A percentile compares a stretch with the other conserved stretches of the same genome.
Conservation (phyloP, 129 eudicot genomes). For the Flaveria bidentis region DNA sequence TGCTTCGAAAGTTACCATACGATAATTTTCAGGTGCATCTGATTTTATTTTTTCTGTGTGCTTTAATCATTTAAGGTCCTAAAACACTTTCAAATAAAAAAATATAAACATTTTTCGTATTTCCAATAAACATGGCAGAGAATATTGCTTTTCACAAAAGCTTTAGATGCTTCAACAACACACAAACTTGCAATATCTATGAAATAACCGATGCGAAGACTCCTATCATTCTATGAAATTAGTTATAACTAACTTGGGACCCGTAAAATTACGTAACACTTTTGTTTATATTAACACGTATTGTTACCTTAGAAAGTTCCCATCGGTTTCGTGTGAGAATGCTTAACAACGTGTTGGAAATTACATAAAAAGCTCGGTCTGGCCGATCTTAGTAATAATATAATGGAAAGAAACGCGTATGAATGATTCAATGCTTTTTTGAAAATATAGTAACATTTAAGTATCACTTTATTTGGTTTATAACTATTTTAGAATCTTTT, state of each 20-base stretch:
- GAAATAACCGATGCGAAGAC: too few relatives aligned
- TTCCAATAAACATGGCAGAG: too few relatives aligned
- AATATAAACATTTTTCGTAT: too few relatives aligned
- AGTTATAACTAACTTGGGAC: background rate
- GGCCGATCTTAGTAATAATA: background rate
- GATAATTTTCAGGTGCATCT: too few relatives aligned
- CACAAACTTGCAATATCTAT: too few relatives aligned
- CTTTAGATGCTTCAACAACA: background rate
- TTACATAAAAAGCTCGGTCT: background rate
- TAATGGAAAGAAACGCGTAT: background rate
- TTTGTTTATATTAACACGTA: background rate
- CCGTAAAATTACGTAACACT: background rate
- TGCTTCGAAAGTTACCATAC: too few relatives aligned
- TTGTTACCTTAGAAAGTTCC: background rate
- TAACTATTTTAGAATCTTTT: background rate
- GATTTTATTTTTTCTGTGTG: too few relatives aligned
- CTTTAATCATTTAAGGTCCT: too few relatives aligned
- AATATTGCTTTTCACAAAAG: background rate
- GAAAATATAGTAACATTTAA: constrained; percentile 19
- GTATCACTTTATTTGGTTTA: constrained; percentile 13
- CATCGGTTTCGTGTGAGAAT: background rate
- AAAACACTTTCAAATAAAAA: too few relatives aligned
- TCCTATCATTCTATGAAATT: background rate
- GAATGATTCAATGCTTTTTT: constrained; percentile 1
- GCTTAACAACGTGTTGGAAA: background rate